phyloP scores from a whole-genome alignment of 768 basidiomycete genomes.

The Auricularia sp. region DNA sequence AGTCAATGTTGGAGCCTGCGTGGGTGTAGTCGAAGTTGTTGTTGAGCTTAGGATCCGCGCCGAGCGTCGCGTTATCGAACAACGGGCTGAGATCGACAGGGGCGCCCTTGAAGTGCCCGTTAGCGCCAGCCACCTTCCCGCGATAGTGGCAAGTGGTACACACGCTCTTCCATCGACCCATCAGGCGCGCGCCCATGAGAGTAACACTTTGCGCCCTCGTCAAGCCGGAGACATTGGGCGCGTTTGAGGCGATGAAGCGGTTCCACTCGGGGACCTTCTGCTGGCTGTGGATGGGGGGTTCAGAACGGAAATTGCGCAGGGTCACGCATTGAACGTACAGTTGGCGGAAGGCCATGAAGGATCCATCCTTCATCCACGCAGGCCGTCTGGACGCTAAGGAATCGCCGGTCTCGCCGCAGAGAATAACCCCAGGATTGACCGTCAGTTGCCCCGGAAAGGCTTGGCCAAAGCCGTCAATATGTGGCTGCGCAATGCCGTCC shows the following conservation, averaged over 20 bases:
- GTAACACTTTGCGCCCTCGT: constrained; percentile 33
- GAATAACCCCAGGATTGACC: constrained; percentile 19
- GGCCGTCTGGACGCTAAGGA: constrained; percentile 19
- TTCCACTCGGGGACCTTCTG: constrained; percentile 40
- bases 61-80: constrained; percentile 30
- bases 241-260: constrained; percentile 31
- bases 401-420: constrained; percentile 16
- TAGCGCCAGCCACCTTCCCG: constrained; percentile 14
- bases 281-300: constrained; percentile 16
- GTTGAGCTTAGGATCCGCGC: constrained; percentile 30
- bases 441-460: constrained; percentile 15
- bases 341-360: constrained; percentile 43
- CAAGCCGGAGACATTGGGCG: constrained; percentile 13
- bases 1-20: constrained; percentile 15
- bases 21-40: constrained; percentile 31
- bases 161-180: constrained; percentile 44
- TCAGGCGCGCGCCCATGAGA: constrained; percentile 40
- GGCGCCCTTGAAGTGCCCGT: constrained; percentile 19
- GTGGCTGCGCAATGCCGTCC: constrained; percentile 46
- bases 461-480: constrained; percentile 21
- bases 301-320: background rate
- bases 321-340: constrained; percentile 14
- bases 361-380: constrained; percentile 39
- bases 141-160: background rate
- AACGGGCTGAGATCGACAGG: constrained; percentile 38